These are phyloP conservation scores for Didymella sp. DNA, from an alignment of 2,329 filamentous ascomycete genomes.

Conservation along the genomic window DNA sequence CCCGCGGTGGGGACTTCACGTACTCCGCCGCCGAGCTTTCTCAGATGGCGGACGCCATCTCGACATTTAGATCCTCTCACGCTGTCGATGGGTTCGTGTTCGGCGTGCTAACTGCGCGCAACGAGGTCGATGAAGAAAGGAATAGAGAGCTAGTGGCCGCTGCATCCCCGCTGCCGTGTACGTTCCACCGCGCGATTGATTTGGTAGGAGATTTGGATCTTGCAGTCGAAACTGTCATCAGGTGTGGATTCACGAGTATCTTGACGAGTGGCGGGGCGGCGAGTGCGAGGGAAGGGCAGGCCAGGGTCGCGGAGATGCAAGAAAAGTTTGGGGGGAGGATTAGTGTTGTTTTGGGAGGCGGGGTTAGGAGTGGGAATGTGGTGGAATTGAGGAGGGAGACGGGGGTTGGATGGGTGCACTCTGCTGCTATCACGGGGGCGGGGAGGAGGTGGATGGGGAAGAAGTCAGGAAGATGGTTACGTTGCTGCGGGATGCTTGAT, in stretches of 20 bases:
- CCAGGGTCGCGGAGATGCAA: conserved; percentile 44
- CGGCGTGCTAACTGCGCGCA: conserved; percentile 52
- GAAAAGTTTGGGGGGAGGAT: conserved; percentile 42
- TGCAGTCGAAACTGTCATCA: conserved; percentile 49
- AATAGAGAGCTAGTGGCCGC: conserved; percentile 53
- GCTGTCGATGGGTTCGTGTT: conserved; percentile 60
- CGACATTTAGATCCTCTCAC: conserved; percentile 39
- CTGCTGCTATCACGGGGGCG: conserved; percentile 50
- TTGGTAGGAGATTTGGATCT: conserved; percentile 39
- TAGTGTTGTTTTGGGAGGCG: conserved; percentile 59
- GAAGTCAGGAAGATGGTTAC: conserved; percentile 34
- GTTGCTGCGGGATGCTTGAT: conserved; percentile 6
- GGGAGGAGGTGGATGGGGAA: conserved; percentile 42
- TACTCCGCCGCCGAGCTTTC: conserved; percentile 54
- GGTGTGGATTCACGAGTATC: conserved; percentile 56
- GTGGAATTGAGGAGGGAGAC: conserved; percentile 40
- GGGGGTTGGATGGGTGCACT: conserved; percentile 52
- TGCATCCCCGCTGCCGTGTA: conserved; percentile 56
- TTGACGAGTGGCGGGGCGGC: conserved; percentile 57
- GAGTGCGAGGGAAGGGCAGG: conserved; percentile 47
- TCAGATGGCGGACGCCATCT: conserved; percentile 54
- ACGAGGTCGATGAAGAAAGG: conserved; percentile 51
- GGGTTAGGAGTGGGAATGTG: conserved; percentile 57
- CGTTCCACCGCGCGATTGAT: conserved; percentile 64
- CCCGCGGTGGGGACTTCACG: conserved; percentile 55